Base-by-base conservation (phyloP, 1,284 basidiomycete genomes). In the Trichosporon sp. region DNA sequence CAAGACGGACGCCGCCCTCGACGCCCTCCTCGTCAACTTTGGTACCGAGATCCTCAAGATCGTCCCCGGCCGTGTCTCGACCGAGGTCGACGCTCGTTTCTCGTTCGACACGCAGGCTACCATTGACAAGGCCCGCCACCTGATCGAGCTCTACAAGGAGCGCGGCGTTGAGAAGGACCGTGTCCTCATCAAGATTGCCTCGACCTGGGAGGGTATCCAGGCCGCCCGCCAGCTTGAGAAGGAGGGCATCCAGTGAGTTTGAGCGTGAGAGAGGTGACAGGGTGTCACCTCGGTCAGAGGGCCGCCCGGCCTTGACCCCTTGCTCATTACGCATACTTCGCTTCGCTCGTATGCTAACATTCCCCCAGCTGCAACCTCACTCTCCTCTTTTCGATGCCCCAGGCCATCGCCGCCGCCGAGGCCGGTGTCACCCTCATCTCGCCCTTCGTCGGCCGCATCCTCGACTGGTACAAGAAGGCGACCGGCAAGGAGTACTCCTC, bases 201-300 rank as follows among this genome's bases (percentile, higher is more conserved):
- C 95, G 40, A 96, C 95, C 60, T 99, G 92, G 92, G 95, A 98
- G 83, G 96, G 95, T 83, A 99, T 99, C 83, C 95, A 98, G 83
- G 95, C 95, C 70, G 95, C 95, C 57, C 88, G 92, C 70, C 90
- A 95, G 82, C 89, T 99, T 74, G 95, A 99, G 85, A 81, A 86
- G 71, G 89, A 97, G 77, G 87, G 86, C 74, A 98, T 99, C 81
- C 95, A 97, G 74, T 77, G 61, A 71, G 74, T 69, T 2, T 1
- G 19, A 19, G 8, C 34, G 34, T 5, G 5, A 14, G 13, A 14
- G 34, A 14, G 10, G 9, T 14, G 34, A 13, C 34, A 14, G n/a
- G n/a, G 10, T 36, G 5, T 16, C 34, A 33, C n/a, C n/a, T n/a
- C n/a, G n/a, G n/a, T n/a, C n/a, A n/a, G n/a, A n/a, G n/a, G n/a